These are phyloP conservation scores for Yarrowia sp. DNA, from an alignment of 805 yeast species.

Conservation along the genomic window DNA sequence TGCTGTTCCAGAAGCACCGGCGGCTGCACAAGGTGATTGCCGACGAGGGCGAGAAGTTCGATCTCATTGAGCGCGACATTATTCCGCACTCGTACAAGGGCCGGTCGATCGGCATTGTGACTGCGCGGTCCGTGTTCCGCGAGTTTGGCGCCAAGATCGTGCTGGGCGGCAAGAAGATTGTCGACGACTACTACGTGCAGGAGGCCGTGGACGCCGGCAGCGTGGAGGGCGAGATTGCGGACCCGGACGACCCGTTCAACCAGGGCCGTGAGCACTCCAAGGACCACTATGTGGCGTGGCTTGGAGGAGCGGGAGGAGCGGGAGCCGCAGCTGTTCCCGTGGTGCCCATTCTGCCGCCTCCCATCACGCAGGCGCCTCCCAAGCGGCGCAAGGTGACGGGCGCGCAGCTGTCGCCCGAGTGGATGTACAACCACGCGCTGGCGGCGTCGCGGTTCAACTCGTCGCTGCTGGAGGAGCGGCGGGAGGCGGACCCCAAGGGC, in stretches of 20 bases:
- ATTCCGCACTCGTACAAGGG: slow-evolving; percentile 92
- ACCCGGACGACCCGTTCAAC: slow-evolving; percentile 60
- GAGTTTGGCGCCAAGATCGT: slow-evolving; percentile 91
- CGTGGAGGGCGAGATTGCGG: slow-evolving; percentile 73
- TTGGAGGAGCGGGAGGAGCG: slow-evolving; percentile 52
- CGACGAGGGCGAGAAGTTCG: slow-evolving; percentile 78
- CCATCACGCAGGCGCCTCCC: slow-evolving; percentile 43
- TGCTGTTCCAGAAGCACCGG: slow-evolving; percentile 85
- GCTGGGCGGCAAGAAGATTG: slow-evolving; percentile 76
- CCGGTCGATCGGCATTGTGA: slow-evolving; percentile 84
- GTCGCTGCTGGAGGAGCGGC: slow-evolving; percentile 64
- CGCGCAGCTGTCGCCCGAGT: slow-evolving; percentile 54
- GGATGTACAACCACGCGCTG: slow-evolving; percentile 86
- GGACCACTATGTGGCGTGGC: slow-evolving; percentile 63
- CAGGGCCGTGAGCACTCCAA: slow-evolving; percentile 55
- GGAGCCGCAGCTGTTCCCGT: slow-evolving; percentile 47
- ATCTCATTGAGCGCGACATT: slow-evolving; percentile 77
- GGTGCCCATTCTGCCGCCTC: slow-evolving; percentile 43
- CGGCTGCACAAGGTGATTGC: slow-evolving; percentile 75
- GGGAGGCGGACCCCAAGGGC: slow-evolving; percentile 50
- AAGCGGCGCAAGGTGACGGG: slow-evolving; percentile 21
- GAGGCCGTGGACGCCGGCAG: slow-evolving; percentile 62
- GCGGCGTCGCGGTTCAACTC: slow-evolving; percentile 77
- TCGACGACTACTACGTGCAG: slow-evolving; percentile 88
- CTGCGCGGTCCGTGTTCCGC: slow-evolving; percentile 86